Conservation (phyloP, 768 basidiomycete genomes). For the Omphalotus guepiniiformis region DNA sequence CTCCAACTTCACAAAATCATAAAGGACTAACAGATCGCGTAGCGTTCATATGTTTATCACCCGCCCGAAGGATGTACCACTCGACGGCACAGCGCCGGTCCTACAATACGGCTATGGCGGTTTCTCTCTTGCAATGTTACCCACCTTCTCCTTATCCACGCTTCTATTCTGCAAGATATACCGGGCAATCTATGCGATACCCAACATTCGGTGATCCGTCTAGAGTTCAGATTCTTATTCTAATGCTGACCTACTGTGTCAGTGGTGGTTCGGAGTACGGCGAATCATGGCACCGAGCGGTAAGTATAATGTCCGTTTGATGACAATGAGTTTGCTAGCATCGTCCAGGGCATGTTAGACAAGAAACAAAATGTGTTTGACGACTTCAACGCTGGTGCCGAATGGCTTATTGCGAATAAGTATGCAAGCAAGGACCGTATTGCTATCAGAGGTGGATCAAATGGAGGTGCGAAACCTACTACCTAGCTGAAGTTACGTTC, state of each 20-base stretch:
- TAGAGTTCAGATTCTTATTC: neutral
- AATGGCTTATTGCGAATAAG: constrained; percentile 4
- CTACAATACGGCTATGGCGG: constrained; percentile 3
- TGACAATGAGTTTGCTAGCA: neutral
- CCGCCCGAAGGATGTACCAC: neutral
- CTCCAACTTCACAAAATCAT: neutral
- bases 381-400: constrained; percentile 3
- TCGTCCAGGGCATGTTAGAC: constrained; percentile 4
- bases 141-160: constrained; percentile 4
- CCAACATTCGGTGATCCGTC: constrained; percentile 1
- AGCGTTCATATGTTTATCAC: constrained; percentile 7
- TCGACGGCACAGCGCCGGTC: constrained; percentile 3
- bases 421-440: neutral
- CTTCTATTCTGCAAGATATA: constrained; percentile 5
- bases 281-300: constrained; percentile 6
- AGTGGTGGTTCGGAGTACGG: constrained; percentile 5
- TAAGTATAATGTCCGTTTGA: neutral
- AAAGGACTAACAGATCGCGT: neutral
- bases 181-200: constrained; percentile 3
- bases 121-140: constrained; percentile 1
- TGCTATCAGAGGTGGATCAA: constrained; percentile 1
- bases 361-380: constrained; percentile 6
- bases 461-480: neutral
- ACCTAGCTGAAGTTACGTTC: neutral
- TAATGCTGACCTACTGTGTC: neutral